Percentiles rank a stretch among this genome's conserved stretches.
Conservation (phyloP, 192 early-diverging fungal species). For the Rhizophagus clarus region DNA sequence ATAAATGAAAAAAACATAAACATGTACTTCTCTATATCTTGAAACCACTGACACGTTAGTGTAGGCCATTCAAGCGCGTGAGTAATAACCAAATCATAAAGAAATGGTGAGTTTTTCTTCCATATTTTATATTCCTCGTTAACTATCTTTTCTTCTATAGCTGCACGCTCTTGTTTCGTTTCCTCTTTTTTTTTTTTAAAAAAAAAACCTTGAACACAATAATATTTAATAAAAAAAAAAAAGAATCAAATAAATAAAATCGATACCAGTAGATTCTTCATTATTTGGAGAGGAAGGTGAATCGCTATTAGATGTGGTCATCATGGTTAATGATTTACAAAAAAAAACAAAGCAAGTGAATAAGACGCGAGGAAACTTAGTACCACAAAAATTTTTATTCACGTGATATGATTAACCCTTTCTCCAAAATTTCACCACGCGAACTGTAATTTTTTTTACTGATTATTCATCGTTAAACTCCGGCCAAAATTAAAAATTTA, state of each 20-base stretch:
- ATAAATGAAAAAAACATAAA: neutral
- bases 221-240: neutral
- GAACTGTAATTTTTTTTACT: too few relatives aligned
- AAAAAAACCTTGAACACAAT: neutral
- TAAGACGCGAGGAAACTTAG: too few relatives aligned
- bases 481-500: too few relatives aligned
- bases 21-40: constrained; percentile 81
- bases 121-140: constrained; percentile 99
- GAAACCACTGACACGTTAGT: constrained; percentile 97
- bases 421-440: too few relatives aligned
- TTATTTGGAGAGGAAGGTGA: constrained; percentile 21
- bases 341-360: too few relatives aligned
- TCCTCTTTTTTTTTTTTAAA: constrained; percentile 21
- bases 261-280: constrained; percentile 19
- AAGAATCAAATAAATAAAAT: neutral
- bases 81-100: constrained; percentile 96
- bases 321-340: neutral
- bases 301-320: constrained; percentile 15
- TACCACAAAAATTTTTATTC: too few relatives aligned
- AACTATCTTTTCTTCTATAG: constrained; percentile 78
- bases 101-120: constrained; percentile 99
- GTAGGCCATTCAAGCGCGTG: constrained; percentile 99
- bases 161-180: constrained; percentile 25
- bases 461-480: too few relatives aligned
- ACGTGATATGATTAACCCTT: too few relatives aligned